phyloP scores from a whole-genome alignment of 2,329 filamentous ascomycete species.

The Paecilomyces variotii region DNA sequence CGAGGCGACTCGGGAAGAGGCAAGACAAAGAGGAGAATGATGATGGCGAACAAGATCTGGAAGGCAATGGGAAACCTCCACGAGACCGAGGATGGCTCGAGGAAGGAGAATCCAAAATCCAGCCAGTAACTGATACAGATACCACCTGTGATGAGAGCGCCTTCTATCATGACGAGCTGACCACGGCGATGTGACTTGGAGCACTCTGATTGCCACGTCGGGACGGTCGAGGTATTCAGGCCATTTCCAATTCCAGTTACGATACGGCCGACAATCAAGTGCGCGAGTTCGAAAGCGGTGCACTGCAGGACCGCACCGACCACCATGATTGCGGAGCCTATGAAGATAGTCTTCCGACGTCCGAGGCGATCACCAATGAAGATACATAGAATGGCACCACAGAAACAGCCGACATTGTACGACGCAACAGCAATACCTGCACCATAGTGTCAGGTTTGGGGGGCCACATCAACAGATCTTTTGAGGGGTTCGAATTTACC shows the following conservation, averaged over 20 bases:
- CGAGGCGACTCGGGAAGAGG: conserved; percentile 51
- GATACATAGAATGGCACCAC: conserved; percentile 43
- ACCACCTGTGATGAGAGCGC: conserved; percentile 44
- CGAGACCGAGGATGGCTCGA: conserved; percentile 39
- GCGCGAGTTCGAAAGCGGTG: conserved; percentile 39
- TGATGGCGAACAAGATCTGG: conserved; percentile 48
- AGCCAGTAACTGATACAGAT: conserved; percentile 46
- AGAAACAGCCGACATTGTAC: conserved; percentile 45
- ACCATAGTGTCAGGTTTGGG: conserved; percentile 2
- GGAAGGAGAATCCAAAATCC: conserved; percentile 45
- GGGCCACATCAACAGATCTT: conserved; percentile 2
- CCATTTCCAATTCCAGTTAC: conserved; percentile 47
- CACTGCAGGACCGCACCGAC: conserved; percentile 43
- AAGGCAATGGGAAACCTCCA: conserved; percentile 53
- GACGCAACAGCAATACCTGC: conserved; percentile 34
- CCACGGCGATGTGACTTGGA: conserved; percentile 44
- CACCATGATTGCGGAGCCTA: conserved; percentile 42
- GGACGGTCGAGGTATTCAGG: conserved; percentile 46
- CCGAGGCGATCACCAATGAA: conserved; percentile 46
- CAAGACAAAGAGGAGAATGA: conserved; percentile 43
- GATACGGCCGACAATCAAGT: conserved; percentile 45
- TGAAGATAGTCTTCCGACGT: conserved; percentile 43
- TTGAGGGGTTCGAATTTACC: conserved; percentile 13
- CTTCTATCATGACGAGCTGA: conserved; percentile 47
- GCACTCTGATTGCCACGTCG: conserved; percentile 46